Conservation (phyloP, 495 filamentous ascomycete genomes). For the Xylaria palmicola region DNA sequence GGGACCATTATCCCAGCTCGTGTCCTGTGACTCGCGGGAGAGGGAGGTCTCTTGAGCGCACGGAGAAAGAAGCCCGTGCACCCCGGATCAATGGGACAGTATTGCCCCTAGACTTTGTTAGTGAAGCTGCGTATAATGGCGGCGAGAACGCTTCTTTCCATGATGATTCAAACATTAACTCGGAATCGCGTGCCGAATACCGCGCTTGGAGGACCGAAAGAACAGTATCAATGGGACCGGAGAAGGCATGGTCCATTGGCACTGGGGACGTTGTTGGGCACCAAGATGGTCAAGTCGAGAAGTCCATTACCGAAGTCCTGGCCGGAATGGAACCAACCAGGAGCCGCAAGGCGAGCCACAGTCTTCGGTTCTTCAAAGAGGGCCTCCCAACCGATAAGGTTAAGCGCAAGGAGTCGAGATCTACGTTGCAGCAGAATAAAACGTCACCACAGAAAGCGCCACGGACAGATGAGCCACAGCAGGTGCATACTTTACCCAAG, state of each 20-base stretch:
- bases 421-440: conserved; percentile 32
- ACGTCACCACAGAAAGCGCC: conserved; percentile 23
- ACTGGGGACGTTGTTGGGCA: conserved; percentile 37
- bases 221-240: conserved; percentile 41
- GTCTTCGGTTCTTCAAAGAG: conserved; percentile 88
- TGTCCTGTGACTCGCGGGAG: conserved; percentile 30
- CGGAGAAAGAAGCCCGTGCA: conserved; percentile 42
- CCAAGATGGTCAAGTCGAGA: conserved; percentile 64
- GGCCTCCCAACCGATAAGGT: conserved; percentile 63
- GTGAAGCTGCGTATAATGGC: conserved; percentile 27
- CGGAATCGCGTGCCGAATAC: conserved; percentile 38
- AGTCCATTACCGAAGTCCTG: conserved; percentile 79
- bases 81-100: conserved; percentile 17
- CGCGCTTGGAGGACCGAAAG: conserved; percentile 46
- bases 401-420: conserved; percentile 42
- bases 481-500: conserved; percentile 12
- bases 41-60: conserved; percentile 41
- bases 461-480: conserved; percentile 14
- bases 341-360: conserved; percentile 92
- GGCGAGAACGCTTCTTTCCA: conserved; percentile 37
- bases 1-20: conserved; percentile 36
- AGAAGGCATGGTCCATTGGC: conserved; percentile 59
- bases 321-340: conserved; percentile 76
- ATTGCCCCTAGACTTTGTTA: conserved; percentile 4
- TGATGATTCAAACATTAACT: conserved; percentile 18